Percentiles rank a stretch among this genome's conserved stretches.
Evolutionary conservation across 179 eudicot species (phyloP).

Genomic region (Drosera spatulata): DNA sequence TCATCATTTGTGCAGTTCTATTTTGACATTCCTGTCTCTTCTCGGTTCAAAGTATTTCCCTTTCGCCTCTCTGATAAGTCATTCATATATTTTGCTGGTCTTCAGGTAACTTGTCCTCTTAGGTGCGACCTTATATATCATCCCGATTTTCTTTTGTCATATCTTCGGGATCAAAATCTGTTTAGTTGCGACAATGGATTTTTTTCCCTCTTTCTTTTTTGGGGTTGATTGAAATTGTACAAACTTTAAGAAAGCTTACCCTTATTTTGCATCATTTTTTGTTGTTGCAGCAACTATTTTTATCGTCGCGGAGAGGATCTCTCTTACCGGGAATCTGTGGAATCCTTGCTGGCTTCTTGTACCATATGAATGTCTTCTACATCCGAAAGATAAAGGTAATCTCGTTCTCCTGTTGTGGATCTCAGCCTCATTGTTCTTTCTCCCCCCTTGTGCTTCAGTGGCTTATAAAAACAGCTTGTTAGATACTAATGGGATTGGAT

Average conservation of each 20-base stretch:
- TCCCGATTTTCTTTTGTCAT: not conserved
- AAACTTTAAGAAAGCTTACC: too few species aligned
- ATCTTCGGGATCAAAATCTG: too few species aligned
- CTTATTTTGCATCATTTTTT: too few species aligned
- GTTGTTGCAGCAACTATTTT: constrained; percentile 46
- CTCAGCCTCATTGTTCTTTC: not conserved
- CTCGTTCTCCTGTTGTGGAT: not conserved
- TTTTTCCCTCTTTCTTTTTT: too few species aligned
- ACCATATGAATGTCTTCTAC: constrained; percentile 60
- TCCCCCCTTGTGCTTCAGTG: not conserved
- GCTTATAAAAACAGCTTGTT: too few species aligned
- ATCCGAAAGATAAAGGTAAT: constrained; percentile 75
- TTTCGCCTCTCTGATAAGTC: constrained; percentile 82
- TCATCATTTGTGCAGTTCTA: constrained; percentile 85
- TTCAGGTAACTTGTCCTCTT: constrained; percentile 50
- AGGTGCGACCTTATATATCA: not conserved
- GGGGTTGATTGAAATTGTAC: too few species aligned
- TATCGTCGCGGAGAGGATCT: constrained; percentile 94
- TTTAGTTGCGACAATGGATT: too few species aligned
- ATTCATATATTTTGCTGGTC: constrained; percentile 90
- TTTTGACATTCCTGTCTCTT: constrained; percentile 87
- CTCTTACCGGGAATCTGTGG: constrained; percentile 84
- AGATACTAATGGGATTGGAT: too few species aligned
- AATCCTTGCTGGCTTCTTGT: constrained; percentile 71
- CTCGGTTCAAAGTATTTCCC: constrained; percentile 68